phyloP scores from a whole-genome alignment of 129 eudicot genomes.

The Mikania micrantha region DNA sequence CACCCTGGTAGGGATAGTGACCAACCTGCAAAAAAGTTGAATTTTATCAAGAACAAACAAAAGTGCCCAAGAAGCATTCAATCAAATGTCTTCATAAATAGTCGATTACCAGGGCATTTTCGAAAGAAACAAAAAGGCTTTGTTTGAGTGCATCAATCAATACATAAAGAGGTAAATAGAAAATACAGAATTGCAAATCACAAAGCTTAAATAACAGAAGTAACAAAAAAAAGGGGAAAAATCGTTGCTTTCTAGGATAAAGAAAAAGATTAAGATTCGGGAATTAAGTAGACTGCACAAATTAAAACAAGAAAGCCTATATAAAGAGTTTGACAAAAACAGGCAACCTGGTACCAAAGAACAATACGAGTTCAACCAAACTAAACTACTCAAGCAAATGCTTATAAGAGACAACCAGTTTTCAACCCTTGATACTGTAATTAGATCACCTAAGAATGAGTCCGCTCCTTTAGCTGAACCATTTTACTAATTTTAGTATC shows the following conservation, averaged over 20 bases:
- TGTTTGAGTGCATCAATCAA: neutral
- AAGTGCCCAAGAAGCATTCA: neutral
- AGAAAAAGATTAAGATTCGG: too few relatives aligned
- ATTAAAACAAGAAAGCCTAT: neutral
- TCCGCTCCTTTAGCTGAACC: slow-evolving; percentile 10
- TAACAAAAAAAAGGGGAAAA: too few relatives aligned
- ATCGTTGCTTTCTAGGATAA: too few relatives aligned
- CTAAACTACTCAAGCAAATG: slow-evolving; percentile 8
- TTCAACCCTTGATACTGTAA: slow-evolving; percentile 13
- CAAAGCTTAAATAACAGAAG: neutral
- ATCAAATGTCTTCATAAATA: neutral
- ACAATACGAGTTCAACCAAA: slow-evolving; percentile 4
- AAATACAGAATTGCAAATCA: neutral
- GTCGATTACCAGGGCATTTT: neutral
- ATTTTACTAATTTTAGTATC: slow-evolving; percentile 18
- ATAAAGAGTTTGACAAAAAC: neutral
- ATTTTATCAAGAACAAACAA: neutral
- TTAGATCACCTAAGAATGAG: slow-evolving; percentile 3
- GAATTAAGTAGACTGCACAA: neutral
- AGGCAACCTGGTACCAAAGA: neutral
- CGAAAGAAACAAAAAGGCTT: neutral
- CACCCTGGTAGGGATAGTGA: slow-evolving; percentile 30
- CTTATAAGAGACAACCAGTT: slow-evolving; percentile 2
- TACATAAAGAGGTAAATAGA: neutral
- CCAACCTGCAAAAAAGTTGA: slow-evolving; percentile 28